Conservation (phyloP, 805 yeast species). For the Tetrapisispora arboricola region DNA sequence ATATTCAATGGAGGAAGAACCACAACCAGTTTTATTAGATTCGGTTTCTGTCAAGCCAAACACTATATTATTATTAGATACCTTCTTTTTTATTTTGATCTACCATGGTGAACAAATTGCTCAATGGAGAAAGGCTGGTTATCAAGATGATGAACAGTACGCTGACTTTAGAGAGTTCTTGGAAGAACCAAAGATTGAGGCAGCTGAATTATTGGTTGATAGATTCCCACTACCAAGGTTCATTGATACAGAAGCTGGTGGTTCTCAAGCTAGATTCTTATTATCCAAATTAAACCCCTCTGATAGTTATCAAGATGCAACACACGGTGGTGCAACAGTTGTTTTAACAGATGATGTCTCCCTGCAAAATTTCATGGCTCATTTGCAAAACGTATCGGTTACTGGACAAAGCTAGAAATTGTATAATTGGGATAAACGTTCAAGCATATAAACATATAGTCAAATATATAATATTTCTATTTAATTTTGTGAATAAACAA, state of each 20-base stretch:
- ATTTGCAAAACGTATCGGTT: constrained; percentile 82
- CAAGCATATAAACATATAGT: neutral
- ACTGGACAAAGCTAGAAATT: constrained; percentile 28
- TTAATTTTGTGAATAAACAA: neutral
- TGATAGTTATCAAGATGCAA: constrained; percentile 52
- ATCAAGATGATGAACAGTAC: constrained; percentile 81
- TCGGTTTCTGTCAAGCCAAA: constrained; percentile 85
- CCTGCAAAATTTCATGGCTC: constrained; percentile 87
- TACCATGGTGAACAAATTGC: constrained; percentile 91
- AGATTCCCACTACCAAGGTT: constrained; percentile 95
- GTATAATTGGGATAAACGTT: neutral
- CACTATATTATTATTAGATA: constrained; percentile 74
- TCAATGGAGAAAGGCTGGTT: constrained; percentile 88
- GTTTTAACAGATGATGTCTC: constrained; percentile 94
- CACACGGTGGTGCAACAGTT: constrained; percentile 49
- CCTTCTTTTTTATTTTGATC: constrained; percentile 90
- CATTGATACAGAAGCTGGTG: constrained; percentile 94
- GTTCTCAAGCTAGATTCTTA: constrained; percentile 92
- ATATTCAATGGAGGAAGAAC: constrained; percentile 70
- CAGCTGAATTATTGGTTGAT: constrained; percentile 78
- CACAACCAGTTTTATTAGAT: constrained; percentile 82
- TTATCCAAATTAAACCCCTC: constrained; percentile 90
- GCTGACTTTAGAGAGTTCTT: constrained; percentile 75
- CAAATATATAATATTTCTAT: neutral
- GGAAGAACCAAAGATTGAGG: constrained; percentile 82